These are phyloP conservation scores for Durotheca rogersii DNA, from an alignment of 495 filamentous ascomycete genomes.

Conservation along the genomic window DNA sequence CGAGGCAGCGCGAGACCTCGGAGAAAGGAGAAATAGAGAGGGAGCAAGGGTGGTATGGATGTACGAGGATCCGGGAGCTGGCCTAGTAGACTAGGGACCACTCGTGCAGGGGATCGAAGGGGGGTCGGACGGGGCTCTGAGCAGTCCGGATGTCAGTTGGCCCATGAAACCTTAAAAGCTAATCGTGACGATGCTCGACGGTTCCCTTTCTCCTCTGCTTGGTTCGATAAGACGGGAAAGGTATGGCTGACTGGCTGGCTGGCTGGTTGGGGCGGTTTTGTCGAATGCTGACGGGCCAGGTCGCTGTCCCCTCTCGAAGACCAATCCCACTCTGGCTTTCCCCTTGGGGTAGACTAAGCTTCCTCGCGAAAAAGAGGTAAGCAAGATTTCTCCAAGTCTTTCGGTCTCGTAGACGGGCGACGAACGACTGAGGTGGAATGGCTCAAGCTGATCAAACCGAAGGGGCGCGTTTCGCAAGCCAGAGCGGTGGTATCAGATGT, in stretches of 20 bases:
- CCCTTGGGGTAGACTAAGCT: constrained; percentile 9
- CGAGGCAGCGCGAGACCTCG: constrained; percentile 26
- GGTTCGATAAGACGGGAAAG: constrained; percentile 15
- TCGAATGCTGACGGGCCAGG: constrained; percentile 7
- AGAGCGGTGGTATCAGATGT: constrained; percentile 43
- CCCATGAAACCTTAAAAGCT: constrained; percentile 41
- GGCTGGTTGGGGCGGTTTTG: no score
- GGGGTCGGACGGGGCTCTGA: constrained; percentile 24
- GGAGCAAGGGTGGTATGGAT: constrained; percentile 28
- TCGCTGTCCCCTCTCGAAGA: constrained; percentile 4
- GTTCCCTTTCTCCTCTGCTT: constrained; percentile 11
- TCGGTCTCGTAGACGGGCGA: constrained; percentile 1
- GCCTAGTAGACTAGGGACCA: constrained; percentile 15
- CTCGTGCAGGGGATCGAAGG: constrained; percentile 13
- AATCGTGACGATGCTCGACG: constrained; percentile 33
- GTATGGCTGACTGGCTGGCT: no score
- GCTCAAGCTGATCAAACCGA: constrained; percentile 32
- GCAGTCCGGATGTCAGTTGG: constrained; percentile 37
- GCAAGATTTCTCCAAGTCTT: constrained; percentile 12
- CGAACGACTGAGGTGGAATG: constrained; percentile 14
- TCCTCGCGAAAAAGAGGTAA: constrained; percentile 8
- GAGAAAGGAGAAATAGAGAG: constrained; percentile 8
- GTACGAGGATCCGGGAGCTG: constrained; percentile 33
- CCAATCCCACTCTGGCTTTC: no score
- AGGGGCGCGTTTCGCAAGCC: constrained; percentile 41